Percentiles rank a stretch among this genome's conserved stretches.
Evolutionary conservation across 768 basidiomycete genomes (phyloP).

Genomic region (Rhizopogon rudus): DNA sequence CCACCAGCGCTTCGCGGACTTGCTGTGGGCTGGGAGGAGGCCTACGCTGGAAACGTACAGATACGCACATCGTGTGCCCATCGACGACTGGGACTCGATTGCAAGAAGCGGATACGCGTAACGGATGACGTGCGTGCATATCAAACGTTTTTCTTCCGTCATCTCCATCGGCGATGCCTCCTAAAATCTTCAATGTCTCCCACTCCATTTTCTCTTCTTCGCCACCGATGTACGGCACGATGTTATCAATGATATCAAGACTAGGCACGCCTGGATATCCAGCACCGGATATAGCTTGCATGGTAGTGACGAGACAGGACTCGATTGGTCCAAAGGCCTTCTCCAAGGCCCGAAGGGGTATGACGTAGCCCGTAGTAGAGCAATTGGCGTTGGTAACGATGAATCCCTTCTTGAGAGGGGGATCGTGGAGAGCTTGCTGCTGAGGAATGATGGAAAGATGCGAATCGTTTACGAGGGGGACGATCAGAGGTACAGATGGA

Average conservation of each 20-base stretch:
- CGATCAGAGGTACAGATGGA: slow-evolving; percentile 89
- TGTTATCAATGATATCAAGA: slow-evolving; percentile 92
- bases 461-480: slow-evolving; percentile 88
- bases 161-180: slow-evolving; percentile 61
- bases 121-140: slow-evolving; percentile 72
- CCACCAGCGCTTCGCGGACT: slow-evolving; percentile 73
- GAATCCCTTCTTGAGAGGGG: slow-evolving; percentile 76
- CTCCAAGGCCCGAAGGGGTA: slow-evolving; percentile 90
- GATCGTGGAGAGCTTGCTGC: slow-evolving; percentile 67
- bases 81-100: slow-evolving; percentile 96
- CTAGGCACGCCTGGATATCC: slow-evolving; percentile 94
- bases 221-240: slow-evolving; percentile 90
- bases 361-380: slow-evolving; percentile 88
- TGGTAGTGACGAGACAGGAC: slow-evolving; percentile 84
- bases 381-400: slow-evolving; percentile 99
- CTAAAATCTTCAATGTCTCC: slow-evolving; percentile 97
- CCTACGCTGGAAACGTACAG: slow-evolving; percentile 71
- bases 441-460: slow-evolving; percentile 83
- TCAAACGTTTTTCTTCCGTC: slow-evolving; percentile 66
- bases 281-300: slow-evolving; percentile 96
- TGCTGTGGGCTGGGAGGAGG: slow-evolving; percentile 87
- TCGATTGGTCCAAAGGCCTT: slow-evolving; percentile 92
- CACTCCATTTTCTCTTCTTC: slow-evolving; percentile 99
- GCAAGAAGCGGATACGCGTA: slow-evolving; percentile 90
- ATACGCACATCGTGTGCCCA: slow-evolving; percentile 90